phyloP scores from a whole-genome alignment of 352 stramenopile genomes.

The Phytophthora boehmeriae region DNA sequence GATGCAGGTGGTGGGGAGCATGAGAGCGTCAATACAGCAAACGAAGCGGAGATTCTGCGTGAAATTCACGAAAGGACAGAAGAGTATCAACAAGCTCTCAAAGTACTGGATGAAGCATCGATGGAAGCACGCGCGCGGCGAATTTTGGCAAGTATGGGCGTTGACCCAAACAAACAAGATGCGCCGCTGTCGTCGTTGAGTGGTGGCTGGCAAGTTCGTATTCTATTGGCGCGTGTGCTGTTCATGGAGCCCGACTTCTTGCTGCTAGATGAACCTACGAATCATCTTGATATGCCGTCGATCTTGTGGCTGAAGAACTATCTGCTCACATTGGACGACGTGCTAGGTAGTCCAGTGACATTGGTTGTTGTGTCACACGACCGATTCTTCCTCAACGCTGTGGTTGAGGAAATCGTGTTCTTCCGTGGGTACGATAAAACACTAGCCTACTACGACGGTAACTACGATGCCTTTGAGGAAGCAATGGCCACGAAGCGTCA shows the following conservation, averaged over 20 bases:
- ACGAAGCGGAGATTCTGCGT: slow-evolving; percentile 44
- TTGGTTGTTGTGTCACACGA: slow-evolving; percentile 93
- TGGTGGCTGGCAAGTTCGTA: slow-evolving; percentile 68
- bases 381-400: slow-evolving; percentile 93
- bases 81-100: slow-evolving; percentile 48
- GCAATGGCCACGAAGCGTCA: slow-evolving; percentile 54
- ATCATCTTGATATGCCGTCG: slow-evolving; percentile 90
- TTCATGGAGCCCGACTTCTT: slow-evolving; percentile 90
- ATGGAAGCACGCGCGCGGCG: slow-evolving; percentile 55
- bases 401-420: slow-evolving; percentile 65
- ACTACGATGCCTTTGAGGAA: slow-evolving; percentile 63
- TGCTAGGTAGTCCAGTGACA: slow-evolving; percentile 71
- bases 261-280: slow-evolving; percentile 92
- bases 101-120: slow-evolving; percentile 53
- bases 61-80: slow-evolving; percentile 50
- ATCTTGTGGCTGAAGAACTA: slow-evolving; percentile 87
- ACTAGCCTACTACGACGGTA: slow-evolving; percentile 64
- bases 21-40: slow-evolving; percentile 23
- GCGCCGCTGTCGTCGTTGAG: slow-evolving; percentile 50
- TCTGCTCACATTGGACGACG: slow-evolving; percentile 57
- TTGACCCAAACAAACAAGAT: slow-evolving; percentile 86
- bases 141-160: slow-evolving; percentile 67
- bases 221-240: slow-evolving; percentile 61
- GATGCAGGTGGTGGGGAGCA: slow-evolving; percentile 21
- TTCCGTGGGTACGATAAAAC: slow-evolving; percentile 64